These are phyloP conservation scores for Anaeromyces robustus DNA, from an alignment of 192 early-diverging fungal species.

Conservation along the genomic window DNA sequence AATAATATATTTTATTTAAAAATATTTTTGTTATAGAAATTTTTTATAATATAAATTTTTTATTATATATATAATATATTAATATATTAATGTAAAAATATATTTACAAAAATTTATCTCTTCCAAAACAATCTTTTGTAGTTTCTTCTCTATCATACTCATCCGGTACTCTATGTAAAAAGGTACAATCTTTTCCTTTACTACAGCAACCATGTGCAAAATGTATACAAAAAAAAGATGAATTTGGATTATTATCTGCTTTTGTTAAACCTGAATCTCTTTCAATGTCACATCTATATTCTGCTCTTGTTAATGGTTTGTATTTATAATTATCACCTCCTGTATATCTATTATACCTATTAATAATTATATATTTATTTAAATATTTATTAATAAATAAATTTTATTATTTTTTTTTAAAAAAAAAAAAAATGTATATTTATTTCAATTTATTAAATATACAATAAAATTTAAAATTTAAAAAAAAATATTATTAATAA, in stretches of 20 bases:
- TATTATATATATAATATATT: too few relatives aligned
- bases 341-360: background rate
- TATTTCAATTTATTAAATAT: too few relatives aligned
- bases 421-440: too few relatives aligned
- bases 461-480: too few relatives aligned
- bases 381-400: too few relatives aligned
- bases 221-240: slow-evolving; percentile 56
- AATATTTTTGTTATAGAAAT: too few relatives aligned
- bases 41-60: too few relatives aligned
- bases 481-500: too few relatives aligned
- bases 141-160: slow-evolving; percentile 18
- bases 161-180: slow-evolving; percentile 35
- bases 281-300: slow-evolving; percentile 31
- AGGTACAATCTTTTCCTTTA: slow-evolving; percentile 32
- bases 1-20: too few relatives aligned
- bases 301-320: background rate
- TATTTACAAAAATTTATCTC: slow-evolving; percentile 33
- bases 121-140: slow-evolving; percentile 58
- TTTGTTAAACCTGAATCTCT: slow-evolving; percentile 56
- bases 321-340: background rate
- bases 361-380: background rate
- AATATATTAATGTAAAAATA: too few relatives aligned
- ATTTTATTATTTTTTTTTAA: too few relatives aligned
- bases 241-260: slow-evolving; percentile 35
- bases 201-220: slow-evolving; percentile 70